Evolutionary conservation across 768 basidiomycete species (phyloP).

Genomic region (Hysterangium stoloniferum): DNA sequence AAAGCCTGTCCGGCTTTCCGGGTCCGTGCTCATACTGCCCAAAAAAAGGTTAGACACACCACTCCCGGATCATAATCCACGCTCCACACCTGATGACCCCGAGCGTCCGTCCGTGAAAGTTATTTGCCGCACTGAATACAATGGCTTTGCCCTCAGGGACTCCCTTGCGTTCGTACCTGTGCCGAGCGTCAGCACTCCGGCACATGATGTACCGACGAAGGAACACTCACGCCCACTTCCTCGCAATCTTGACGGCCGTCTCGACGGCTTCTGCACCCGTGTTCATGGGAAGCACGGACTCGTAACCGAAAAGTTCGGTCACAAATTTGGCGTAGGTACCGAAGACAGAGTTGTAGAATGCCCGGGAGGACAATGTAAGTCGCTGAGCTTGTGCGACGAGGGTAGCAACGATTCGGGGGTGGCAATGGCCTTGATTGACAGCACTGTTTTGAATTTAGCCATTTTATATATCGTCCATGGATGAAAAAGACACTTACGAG

Average conservation of each 20-base stretch:
- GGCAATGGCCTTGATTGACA: constrained; percentile 94
- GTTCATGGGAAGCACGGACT: constrained; percentile 98
- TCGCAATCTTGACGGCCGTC: constrained; percentile 88
- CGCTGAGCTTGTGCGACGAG: constrained; percentile 79
- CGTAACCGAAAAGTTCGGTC: constrained; percentile 80
- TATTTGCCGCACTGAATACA: constrained; percentile 77
- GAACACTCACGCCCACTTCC: constrained; percentile 72
- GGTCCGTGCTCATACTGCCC: constrained; percentile 87
- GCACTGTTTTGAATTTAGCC: constrained; percentile 44
- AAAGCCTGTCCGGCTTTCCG: constrained; percentile 78
- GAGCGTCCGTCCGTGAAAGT: constrained; percentile 93
- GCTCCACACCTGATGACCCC: constrained; percentile 67
- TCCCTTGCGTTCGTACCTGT: constrained; percentile 67
- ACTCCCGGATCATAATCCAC: background rate
- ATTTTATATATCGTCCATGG: background rate
- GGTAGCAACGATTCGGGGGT: constrained; percentile 77
- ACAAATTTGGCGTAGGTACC: constrained; percentile 85
- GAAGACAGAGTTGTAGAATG: constrained; percentile 91
- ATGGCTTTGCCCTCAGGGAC: constrained; percentile 77
- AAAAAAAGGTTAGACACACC: constrained; percentile 13
- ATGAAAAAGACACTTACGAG: constrained; percentile 51
- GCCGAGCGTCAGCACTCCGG: background rate
- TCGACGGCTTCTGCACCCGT: constrained; percentile 98
- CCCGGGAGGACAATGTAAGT: constrained; percentile 89
- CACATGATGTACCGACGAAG: background rate